Percentiles rank a stretch among this genome's conserved stretches.
Conservation (phyloP, 768 basidiomycete genomes). For the Lentinula guzmanii region DNA sequence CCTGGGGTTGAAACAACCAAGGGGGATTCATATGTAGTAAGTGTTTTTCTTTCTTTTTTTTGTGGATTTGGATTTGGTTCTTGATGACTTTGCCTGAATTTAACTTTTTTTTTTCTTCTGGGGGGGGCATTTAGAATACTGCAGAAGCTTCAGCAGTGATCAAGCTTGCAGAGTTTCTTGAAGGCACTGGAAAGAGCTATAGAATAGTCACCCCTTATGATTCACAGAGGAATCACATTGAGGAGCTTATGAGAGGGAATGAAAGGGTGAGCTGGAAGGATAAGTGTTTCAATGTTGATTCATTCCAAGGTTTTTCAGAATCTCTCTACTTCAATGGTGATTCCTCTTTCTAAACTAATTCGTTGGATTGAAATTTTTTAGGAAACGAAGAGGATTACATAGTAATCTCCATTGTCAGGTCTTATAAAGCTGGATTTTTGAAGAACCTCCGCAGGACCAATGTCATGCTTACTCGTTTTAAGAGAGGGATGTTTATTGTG, state of each 20-base stretch:
- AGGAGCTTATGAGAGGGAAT: constrained; percentile 41
- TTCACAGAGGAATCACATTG: constrained; percentile 57
- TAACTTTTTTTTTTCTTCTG: neutral
- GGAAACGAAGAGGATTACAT: constrained; percentile 83
- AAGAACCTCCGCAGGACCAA: constrained; percentile 62
- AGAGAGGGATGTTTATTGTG: constrained; percentile 71
- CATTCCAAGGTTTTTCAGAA: constrained; percentile 63
- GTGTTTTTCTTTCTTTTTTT: constrained; percentile 1
- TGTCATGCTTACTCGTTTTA: constrained; percentile 85
- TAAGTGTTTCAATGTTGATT: constrained; percentile 80
- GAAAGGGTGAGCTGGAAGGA: constrained; percentile 54
- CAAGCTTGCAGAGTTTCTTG: constrained; percentile 50
- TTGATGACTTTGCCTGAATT: neutral
- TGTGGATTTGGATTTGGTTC: neutral
- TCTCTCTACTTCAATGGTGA: constrained; percentile 8
- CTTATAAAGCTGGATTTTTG: constrained; percentile 60
- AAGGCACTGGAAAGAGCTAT: constrained; percentile 42
- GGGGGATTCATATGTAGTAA: constrained; percentile 30
- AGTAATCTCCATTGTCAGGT: constrained; percentile 65
- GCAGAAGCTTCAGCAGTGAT: constrained; percentile 52
- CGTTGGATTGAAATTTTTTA: constrained; percentile 21
- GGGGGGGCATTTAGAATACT: constrained; percentile 40
- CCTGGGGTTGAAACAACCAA: constrained; percentile 27
- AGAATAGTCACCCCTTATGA: constrained; percentile 82
- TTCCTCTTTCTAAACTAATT: neutral